Conservation (phyloP, 331 rosid species). For the Dryas integrifolia region DNA sequence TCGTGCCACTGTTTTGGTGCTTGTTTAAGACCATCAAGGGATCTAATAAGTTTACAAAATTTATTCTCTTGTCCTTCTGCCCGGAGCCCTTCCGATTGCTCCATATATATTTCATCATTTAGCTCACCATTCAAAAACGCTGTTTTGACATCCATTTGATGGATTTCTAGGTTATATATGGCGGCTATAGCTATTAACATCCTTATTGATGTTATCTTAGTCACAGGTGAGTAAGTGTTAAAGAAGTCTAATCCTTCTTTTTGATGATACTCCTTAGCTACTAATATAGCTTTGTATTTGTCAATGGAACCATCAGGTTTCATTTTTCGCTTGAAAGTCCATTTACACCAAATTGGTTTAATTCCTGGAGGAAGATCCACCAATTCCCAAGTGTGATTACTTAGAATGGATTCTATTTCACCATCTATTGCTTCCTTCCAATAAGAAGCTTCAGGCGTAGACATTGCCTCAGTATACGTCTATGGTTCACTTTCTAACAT, state of each 20-base stretch:
- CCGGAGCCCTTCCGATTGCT: neutral
- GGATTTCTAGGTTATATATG: neutral
- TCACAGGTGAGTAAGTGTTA: neutral
- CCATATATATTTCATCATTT: neutral
- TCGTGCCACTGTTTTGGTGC: neutral
- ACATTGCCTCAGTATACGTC: too few relatives aligned
- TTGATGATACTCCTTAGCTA: too few relatives aligned
- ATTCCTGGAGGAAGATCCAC: neutral
- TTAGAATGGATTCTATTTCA: neutral
- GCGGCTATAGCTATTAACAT: neutral
- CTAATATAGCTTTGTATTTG: too few relatives aligned
- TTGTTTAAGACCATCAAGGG: too few relatives aligned
- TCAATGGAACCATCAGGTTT: too few relatives aligned
- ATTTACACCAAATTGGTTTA: neutral
- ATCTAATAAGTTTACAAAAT: neutral
- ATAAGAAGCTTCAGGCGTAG: neutral
- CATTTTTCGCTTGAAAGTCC: neutral
- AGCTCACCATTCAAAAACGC: neutral
- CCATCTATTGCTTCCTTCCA: neutral
- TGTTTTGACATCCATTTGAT: neutral
- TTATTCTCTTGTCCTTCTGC: neutral
- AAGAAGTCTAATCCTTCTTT: too few relatives aligned
- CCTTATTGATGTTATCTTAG: neutral
- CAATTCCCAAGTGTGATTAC: neutral
- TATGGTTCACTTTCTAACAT: too few relatives aligned